Evolutionary conservation across 2,329 filamentous ascomycete genomes (phyloP).

Genomic region (Microcera coccophila): DNA sequence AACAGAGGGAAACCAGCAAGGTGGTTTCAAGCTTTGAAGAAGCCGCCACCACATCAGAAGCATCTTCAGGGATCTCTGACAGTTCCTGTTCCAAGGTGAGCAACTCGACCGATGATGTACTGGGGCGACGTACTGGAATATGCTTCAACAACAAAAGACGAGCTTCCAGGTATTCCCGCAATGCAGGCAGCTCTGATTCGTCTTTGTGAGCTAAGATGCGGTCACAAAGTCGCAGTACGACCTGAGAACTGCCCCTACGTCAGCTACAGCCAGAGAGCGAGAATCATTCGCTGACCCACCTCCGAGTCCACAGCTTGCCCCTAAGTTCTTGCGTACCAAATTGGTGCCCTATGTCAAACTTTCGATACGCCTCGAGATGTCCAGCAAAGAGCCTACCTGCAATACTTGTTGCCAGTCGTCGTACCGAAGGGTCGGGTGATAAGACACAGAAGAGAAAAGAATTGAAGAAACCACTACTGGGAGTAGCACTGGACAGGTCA

Average conservation of each 20-base stretch:
- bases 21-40: slow-evolving; percentile 58
- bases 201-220: slow-evolving; percentile 42
- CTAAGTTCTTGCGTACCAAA: slow-evolving; percentile 27
- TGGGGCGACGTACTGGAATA: slow-evolving; percentile 40
- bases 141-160: slow-evolving; percentile 50
- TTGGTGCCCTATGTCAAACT: slow-evolving; percentile 22
- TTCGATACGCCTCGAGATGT: slow-evolving; percentile 26
- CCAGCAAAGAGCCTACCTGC: slow-evolving; percentile 44
- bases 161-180: slow-evolving; percentile 55
- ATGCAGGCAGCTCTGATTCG: slow-evolving; percentile 41
- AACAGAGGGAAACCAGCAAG: slow-evolving; percentile 61
- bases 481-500: slow-evolving; percentile 26
- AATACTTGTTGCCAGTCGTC: slow-evolving; percentile 46
- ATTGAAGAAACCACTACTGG: slow-evolving; percentile 38
- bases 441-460: slow-evolving; percentile 53
- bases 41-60: slow-evolving; percentile 51
- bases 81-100: slow-evolving; percentile 46
- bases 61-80: slow-evolving; percentile 50
- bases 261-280: slow-evolving; percentile 1
- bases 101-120: background rate
- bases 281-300: slow-evolving; percentile 34
- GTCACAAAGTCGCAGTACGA: slow-evolving; percentile 48
- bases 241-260: slow-evolving; percentile 28
- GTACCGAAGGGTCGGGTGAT: slow-evolving; percentile 47
- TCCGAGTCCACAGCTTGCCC: slow-evolving; percentile 51